Base-by-base conservation (phyloP, 495 filamentous ascomycete species). In the Penicillium simplicissimum region DNA sequence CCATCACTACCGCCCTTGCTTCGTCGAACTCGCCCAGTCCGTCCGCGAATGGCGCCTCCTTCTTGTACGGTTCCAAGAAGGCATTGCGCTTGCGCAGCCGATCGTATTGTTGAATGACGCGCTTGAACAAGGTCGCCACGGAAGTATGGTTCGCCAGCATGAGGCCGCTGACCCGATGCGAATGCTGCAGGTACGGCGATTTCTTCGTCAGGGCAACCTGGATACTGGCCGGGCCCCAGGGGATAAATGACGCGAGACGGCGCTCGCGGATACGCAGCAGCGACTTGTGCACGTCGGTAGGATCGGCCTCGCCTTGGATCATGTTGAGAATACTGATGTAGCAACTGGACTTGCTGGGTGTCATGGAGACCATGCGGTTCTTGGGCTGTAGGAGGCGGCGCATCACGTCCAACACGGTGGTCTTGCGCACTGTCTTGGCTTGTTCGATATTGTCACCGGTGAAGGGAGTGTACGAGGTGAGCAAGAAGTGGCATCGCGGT, bases 321-420 rank as follows among this genome's bases (percentile, higher is more conserved):
- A 98, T 96, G 73, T 98, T 98, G 48, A 98, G 83, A 66, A 98
- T 98, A 40, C 92, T 96, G 67, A 98, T 97, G 77, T 98, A 98
- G 79, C 96, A 98, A 76, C 91, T 96, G 77, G 91, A 93, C 76
- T 97, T 98, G 68, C 90, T 90, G 17, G 94, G 93, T 59, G 92
- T 90, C 48, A 94, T 96, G 38, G 93, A 96, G 37, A 98, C 95
- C 95, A 98, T 98, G 68, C 96, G 88, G 74, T 98, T 98, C 81
- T 98, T 98, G 42, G 95, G 95, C 74, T 98, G 95, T 48, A 98
- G 80, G 9, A 98, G 82, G 43, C 95, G 85, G 33, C 95, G 86
- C 95, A 98, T 98, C 49, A 98, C 95, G 75, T 98, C 95, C 17
- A 98, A 79, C 1, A 98, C 95, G 4, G 95, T 98, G 0, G 96